A percentile compares a stretch with the other conserved stretches of the same genome.
Evolutionary conservation across 2,329 filamentous ascomycete genomes (phyloP).

Genomic region (Colletotrichum incanum): DNA sequence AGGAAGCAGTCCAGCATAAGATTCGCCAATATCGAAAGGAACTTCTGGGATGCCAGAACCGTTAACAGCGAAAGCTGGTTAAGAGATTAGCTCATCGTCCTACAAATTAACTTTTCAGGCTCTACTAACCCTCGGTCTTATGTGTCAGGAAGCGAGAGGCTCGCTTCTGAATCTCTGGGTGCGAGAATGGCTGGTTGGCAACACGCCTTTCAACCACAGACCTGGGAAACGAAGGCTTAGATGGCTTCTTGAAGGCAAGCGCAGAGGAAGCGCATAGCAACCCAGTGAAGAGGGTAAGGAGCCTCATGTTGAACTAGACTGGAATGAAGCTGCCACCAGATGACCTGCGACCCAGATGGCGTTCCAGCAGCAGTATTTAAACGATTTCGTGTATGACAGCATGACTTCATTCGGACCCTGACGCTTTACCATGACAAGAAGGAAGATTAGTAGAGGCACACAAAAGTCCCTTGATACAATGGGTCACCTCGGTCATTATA

Average conservation of each 20-base stretch:
- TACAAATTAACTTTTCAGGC: neutral
- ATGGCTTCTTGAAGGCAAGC: conserved; percentile 4
- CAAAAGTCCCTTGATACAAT: conserved; percentile 10
- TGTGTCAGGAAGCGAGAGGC: conserved; percentile 41
- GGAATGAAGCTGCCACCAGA: neutral
- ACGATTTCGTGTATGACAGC: conserved; percentile 3
- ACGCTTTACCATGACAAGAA: conserved; percentile 1
- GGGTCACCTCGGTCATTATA: neutral
- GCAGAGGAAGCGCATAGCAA: conserved; percentile 21
- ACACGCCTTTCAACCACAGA: conserved; percentile 7
- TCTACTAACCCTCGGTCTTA: conserved; percentile 44
- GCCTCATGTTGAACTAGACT: conserved; percentile 14
- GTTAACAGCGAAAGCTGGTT: conserved; percentile 70
- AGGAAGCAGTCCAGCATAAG: conserved; percentile 74
- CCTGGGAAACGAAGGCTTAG: neutral
- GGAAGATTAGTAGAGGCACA: neutral
- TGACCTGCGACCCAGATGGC: no score
- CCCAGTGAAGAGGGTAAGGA: conserved; percentile 12
- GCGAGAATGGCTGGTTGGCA: conserved; percentile 1
- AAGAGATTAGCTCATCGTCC: neutral
- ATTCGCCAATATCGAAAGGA: conserved; percentile 77
- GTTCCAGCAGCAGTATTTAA: conserved; percentile 8
- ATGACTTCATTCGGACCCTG: neutral
- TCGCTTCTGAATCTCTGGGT: conserved; percentile 29
- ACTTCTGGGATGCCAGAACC: conserved; percentile 78